phyloP scores from a whole-genome alignment of 2,329 filamentous ascomycete species.

The Dothistroma pini region DNA sequence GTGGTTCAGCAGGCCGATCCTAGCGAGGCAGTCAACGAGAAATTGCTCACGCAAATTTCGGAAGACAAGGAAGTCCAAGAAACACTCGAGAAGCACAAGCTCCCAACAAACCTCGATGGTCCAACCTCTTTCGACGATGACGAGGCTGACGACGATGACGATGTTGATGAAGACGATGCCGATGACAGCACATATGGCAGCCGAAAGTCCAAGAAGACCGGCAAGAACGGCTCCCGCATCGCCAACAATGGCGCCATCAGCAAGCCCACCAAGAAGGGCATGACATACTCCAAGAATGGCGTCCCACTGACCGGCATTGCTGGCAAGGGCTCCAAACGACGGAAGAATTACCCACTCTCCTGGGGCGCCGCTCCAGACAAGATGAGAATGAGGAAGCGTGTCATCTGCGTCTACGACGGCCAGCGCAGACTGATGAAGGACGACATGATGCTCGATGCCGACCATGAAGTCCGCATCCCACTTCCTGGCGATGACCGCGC shows the following conservation, averaged over 20 bases:
- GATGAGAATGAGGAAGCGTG: conserved; percentile 98
- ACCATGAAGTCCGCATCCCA: conserved; percentile 87
- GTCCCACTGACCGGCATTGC: conserved; percentile 50
- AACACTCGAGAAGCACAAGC: conserved; percentile 56
- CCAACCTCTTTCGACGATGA: conserved; percentile 49
- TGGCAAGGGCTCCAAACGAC: conserved; percentile 71
- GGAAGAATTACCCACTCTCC: conserved; percentile 86
- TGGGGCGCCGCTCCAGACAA: conserved; percentile 91
- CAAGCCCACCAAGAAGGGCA: conserved; percentile 59
- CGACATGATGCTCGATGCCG: conserved; percentile 96
- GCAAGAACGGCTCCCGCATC: conserved; percentile 46
- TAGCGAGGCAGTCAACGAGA: conserved; percentile 56
- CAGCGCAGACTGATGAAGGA: conserved; percentile 83
- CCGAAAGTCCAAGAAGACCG: conserved; percentile 43
- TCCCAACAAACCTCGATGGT: conserved; percentile 48
- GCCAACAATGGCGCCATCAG: conserved; percentile 31
- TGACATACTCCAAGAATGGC: conserved; percentile 75
- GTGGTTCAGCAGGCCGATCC: conserved; percentile 60
- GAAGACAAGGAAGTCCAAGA: conserved; percentile 56
- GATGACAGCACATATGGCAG: conserved; percentile 54
- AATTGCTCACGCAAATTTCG: conserved; percentile 56
- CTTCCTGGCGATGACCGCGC: conserved; percentile 63
- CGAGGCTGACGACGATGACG: conserved; percentile 59
- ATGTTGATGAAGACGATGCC: conserved; percentile 52
- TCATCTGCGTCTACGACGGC: conserved; percentile 89